phyloP scores from a whole-genome alignment of 352 stramenopile species.

The Globisporangium iwayamae region DNA sequence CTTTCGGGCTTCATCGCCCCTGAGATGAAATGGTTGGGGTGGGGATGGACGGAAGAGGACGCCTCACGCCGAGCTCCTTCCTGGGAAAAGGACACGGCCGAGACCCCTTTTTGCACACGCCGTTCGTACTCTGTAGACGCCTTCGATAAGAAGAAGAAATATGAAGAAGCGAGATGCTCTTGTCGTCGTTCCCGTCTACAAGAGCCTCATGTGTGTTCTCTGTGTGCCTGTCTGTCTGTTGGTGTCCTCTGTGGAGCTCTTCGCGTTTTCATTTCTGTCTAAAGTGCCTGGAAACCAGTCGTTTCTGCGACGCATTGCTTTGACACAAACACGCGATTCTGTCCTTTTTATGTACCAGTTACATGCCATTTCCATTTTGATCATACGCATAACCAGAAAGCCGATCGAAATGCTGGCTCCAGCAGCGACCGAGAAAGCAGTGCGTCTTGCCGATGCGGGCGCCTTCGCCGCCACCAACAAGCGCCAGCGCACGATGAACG shows the following conservation, averaged over 20 bases:
- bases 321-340: conserved; percentile 7
- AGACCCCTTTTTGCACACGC: conserved; percentile 11
- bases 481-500: conserved; percentile 36
- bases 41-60: neutral
- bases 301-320: conserved; percentile 21
- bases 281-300: conserved; percentile 26
- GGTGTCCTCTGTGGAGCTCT: neutral
- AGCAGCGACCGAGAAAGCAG: conserved; percentile 12
- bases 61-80: neutral
- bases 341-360: neutral
- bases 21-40: neutral
- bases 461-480: conserved; percentile 18
- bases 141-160: conserved; percentile 11
- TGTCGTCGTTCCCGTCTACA: conserved; percentile 2
- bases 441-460: neutral
- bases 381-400: neutral
- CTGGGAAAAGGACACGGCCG: neutral
- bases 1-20: neutral
- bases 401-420: neutral
- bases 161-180: conserved; percentile 9
- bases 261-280: neutral
- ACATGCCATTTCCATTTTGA: neutral
- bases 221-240: neutral
- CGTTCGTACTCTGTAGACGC: conserved; percentile 15
- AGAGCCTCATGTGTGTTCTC: neutral